These are phyloP conservation scores for Beauveria caledonica DNA, from an alignment of 2,329 filamentous ascomycete genomes.

Conservation along the genomic window DNA sequence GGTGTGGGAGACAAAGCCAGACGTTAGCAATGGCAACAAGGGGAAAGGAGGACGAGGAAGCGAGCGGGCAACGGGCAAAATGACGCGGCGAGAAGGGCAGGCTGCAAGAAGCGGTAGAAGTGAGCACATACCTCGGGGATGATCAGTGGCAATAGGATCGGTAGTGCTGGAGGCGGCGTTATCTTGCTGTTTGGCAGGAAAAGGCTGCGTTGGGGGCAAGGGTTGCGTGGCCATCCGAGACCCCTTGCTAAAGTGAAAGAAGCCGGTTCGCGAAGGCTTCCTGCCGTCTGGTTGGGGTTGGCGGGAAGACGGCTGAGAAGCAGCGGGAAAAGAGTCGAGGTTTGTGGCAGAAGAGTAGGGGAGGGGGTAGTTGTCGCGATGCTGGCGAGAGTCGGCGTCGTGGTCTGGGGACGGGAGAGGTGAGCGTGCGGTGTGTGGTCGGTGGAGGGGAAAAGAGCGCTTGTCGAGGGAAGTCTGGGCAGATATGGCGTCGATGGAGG, in stretches of 20 bases:
- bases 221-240: slow-evolving; percentile 32
- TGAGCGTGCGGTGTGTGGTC: slow-evolving; percentile 2
- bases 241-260: slow-evolving; percentile 43
- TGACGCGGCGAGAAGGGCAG: neutral
- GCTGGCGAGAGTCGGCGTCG: neutral
- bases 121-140: slow-evolving; percentile 25
- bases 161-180: neutral
- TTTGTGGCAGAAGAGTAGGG: slow-evolving; percentile 8
- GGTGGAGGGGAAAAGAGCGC: slow-evolving; percentile 27
- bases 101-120: neutral
- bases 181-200: slow-evolving; percentile 15
- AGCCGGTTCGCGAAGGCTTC: slow-evolving; percentile 39
- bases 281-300: slow-evolving; percentile 29
- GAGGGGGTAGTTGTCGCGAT: slow-evolving; percentile 6
- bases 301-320: slow-evolving; percentile 13
- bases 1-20: slow-evolving; percentile 19
- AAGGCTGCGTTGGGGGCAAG: slow-evolving; percentile 9
- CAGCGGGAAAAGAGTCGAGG: slow-evolving; percentile 15
- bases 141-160: slow-evolving; percentile 1
- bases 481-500: slow-evolving; percentile 30
- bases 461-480: slow-evolving; percentile 28
- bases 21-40: neutral
- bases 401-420: slow-evolving; percentile 17
- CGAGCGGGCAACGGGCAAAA: neutral
- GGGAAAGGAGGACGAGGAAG: neutral